Evolutionary conservation across 257 asterid species (phyloP), one percentile per base, ranked within the genome.

Genomic region (Voacanga thouarsii): DNA sequence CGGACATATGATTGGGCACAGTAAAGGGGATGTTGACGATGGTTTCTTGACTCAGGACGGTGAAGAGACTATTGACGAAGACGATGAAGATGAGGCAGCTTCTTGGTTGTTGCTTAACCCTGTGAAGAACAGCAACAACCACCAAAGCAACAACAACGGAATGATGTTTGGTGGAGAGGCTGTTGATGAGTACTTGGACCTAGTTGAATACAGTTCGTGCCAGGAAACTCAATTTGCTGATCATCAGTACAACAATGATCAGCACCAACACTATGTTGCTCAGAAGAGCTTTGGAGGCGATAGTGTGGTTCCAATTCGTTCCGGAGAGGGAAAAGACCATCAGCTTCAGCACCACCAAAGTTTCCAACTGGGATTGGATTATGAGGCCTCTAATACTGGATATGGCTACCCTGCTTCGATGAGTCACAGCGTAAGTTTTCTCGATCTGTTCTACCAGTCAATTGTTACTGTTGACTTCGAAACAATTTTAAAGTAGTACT

Each of bases 31-130:
- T 3, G 85, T 72, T 24, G 83, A 76, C 4, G 82, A 83, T 30
- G 81, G 79, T 6, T 85, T 87, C 85, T 75, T 87, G 84, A 70
- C 82, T 69, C 81, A 26, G 53, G 86, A 86, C 7, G 85, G 41
- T 8, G 86, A 78, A 2, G 84, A 82, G 24, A 80, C 78, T 14
- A 61, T 80, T 24, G 87, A 80, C 3, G 90, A 81, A 3, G 90
- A 85, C 0, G 95, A 86, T 45, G 94, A 92, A 26, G 89, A 91
- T 21, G 97, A 91, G 65, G 93, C 97, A 4, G 91, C 89, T 21
- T 89, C 96, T 1, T 93, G 98, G 97, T 82, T 91, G 60, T 44
- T 93, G 75, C 53, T 85, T 60, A 87, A 92, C 49, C 94, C 89
- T 14, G 84, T 74, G 26, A 89, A 87, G 76, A 85, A 77, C 18